Evolutionary conservation across 1,139 yeast genomes (phyloP), one percentile per base, ranked within the genome.

Genomic region (Blastobotrys aristatus): DNA sequence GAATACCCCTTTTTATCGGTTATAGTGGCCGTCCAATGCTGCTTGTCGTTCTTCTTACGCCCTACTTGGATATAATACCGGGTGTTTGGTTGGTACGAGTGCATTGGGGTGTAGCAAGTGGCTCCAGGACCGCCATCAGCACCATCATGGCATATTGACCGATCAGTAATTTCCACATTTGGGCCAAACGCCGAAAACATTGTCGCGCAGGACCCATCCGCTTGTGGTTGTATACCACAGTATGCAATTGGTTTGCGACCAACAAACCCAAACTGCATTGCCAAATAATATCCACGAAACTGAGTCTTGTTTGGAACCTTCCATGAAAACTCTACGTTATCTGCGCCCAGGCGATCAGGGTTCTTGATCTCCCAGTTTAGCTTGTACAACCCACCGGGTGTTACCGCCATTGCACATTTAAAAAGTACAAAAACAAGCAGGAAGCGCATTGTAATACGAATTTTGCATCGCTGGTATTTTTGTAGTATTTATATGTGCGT

Each of bases 211-310:
- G 10, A 11, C 18, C 35, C 35, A 32, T 14, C 18, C 3, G 20
- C 35, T 16, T 18, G 35, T 4, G 35, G 35, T 14, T 32, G 35
- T 8, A 32, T 32, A 14, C 35, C 35, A 32, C 35, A 32, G 35
- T 32, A 32, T 11, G 20, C 35, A n/a, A 32, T 32, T 24, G 27
- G 27, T 10, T 24, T 10, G 8, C 27, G 5, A 8, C 14, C 14
- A 4, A 32, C 18, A 32, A 32, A 32, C 8, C 20, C 18, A 32
- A 32, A 32, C 18, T 32, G 35, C 35, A 32, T 32, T 7, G 35
- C 35, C 35, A 32, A 5, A 18, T 32, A 32, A 13, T 18, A 32
- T 8, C 35, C 35, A 6, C 27, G 5, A 10, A 24, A 24, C 10
- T 24, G 27, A 6, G 27, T 24, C 27, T 10, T 5, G 5, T 24